Evolutionary conservation across 495 filamentous ascomycete species (phyloP), one percentile per base, ranked within the genome.

Genomic region (Pseudomonodictys pantanalensis): DNA sequence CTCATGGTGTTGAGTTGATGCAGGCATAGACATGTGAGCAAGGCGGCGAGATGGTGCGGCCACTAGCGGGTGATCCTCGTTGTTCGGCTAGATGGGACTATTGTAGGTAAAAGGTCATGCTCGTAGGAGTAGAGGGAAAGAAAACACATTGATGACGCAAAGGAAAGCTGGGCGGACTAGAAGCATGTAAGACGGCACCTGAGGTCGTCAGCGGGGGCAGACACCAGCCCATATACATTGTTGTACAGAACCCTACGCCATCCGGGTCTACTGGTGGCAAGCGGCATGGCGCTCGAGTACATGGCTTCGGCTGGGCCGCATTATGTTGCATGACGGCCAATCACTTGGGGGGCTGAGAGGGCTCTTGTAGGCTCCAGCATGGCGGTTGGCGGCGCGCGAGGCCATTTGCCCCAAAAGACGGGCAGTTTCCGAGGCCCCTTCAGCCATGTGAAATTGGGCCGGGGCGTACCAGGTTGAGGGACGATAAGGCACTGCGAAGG

Each of bases 221-320:
- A 23, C 22, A n/a, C 53, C 44, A 30, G 45, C 32, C 55, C 61
- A 64, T 62, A 51, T 47, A 52, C 26, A 42, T 24, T 29, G 59
- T 58, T 22, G 43, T 45, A 58, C 60, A 46, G 56, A 30, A 22
- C 20, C 26, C 8, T 32, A 17, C 39, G 44, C 58, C 58, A 62
- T 51, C 56, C 24, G 45, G 38, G 18, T 22, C 23, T 44, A 20
- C 9, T 32, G 52, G 48, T 58, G 41, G 58, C 58, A 57, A 66
- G 62, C 44, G 56, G 57, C 56, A 66, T 60, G 52, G 57, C 62
- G 32, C 32, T 20, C 47, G 58, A 28, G 52, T 50, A 56, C 53
- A 59, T 56, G 53, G 53, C 42, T 56, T 56, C 49, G 49, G 25
- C 47, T 58, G 48, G 59, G 17, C 56, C 52, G 52, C 44, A 5